Base-by-base conservation (phyloP, 192 early-diverging fungal genomes). In the Cetraspora pellucida region DNA sequence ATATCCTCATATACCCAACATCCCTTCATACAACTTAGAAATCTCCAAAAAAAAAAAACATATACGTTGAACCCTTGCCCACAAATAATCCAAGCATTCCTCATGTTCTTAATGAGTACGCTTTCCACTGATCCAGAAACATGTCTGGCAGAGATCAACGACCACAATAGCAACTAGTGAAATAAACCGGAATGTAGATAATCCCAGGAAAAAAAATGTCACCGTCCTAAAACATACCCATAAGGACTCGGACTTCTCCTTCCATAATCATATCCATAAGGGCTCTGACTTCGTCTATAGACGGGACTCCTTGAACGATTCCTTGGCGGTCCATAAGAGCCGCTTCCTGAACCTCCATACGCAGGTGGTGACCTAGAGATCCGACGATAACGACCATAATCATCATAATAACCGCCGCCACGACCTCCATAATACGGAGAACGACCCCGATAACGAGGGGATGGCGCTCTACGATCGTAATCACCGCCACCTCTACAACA, bases 311-410 rank as follows among this genome's bases (percentile, higher is more conserved):
- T 47, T 5, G 74, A 76, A 23, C 74, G 60, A 66, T 66, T 76
- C 21, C 63, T 65, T 52, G 17, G 10, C 47, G 27, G 23, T 1
- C 61, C 37, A 16, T 76, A 54, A 31, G 60, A 80, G 11, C 83
- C 80, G 14, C 58, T 70, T 30, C 59, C 52, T 58, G 77, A 81
- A 67, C 82, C 82, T 52, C 78, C 79, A 46, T 83, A 83, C 37
- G 37, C 37, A 47, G 78, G 79, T 21, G 83, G 83, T 10, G 83
- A 84, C 59, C 81, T 74, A 5, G 83, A 84, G 78, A 82, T 82
- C 3, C 83, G 81, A 52, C 83, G 80, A 52, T 80, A 59, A 60
- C 75, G 77, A 52, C 79, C 79, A n/a, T 67, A 63, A 37, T 83
- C 75, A 19, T 80, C 78, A 73, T 84, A 81, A 50, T 79, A 75